Conservation (phyloP, 306 rosid genomes). For the Vigna reflexopilosa region DNA sequence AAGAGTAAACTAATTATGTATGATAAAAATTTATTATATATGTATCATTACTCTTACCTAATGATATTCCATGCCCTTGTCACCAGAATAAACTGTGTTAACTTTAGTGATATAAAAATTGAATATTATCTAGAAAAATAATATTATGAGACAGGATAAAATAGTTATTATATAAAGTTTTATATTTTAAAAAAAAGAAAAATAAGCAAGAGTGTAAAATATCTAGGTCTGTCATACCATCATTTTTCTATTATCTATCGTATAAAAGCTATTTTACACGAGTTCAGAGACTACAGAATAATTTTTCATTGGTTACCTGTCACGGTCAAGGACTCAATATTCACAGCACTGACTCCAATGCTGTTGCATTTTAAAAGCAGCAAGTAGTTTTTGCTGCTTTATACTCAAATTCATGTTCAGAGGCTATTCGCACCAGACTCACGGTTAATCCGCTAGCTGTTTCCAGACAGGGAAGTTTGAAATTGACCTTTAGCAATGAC, state of each 20-base stretch:
- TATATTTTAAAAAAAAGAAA: no score
- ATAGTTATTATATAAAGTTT: no score
- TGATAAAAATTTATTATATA: neutral
- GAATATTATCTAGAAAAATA: neutral
- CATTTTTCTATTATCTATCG: neutral
- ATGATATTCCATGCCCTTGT: neutral
- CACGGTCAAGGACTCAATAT: neutral
- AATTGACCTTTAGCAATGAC: slow-evolving; percentile 27
- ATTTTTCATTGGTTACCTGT: neutral
- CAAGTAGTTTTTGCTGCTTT: neutral
- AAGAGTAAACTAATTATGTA: neutral
- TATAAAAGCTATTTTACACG: neutral
- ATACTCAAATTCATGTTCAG: neutral
- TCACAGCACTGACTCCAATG: neutral
- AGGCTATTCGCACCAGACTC: neutral
- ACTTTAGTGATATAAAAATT: neutral
- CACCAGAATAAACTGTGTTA: neutral
- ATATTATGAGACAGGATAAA: no score
- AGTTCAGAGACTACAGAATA: neutral
- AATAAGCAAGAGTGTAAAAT: no score
- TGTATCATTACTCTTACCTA: neutral
- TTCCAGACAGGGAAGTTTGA: slow-evolving; percentile 28
- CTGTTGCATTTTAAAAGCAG: neutral
- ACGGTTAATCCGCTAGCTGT: slow-evolving; percentile 7
- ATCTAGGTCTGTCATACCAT: no score